A percentile compares a stretch with the other conserved stretches of the same genome.
Evolutionary conservation across 163 green algal genomes (phyloP).

Genomic region (Volvox carteri): DNA sequence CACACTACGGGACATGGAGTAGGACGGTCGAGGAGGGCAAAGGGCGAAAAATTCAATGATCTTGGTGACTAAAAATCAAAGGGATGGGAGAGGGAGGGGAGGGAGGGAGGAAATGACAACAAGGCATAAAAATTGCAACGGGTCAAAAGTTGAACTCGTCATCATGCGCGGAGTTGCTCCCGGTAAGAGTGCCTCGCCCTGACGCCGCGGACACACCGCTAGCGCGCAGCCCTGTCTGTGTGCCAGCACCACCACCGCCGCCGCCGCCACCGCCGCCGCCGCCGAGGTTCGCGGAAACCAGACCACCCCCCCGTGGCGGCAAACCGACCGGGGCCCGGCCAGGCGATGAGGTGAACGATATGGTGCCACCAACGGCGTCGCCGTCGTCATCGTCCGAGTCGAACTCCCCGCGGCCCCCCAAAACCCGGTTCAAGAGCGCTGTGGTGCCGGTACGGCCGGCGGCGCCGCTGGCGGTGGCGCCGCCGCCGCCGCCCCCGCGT

Average conservation of each 20-base stretch:
- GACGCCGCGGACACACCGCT: neutral
- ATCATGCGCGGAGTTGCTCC: neutral
- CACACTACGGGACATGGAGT: too few relatives aligned
- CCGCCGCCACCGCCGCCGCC: neutral
- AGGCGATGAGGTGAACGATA: neutral
- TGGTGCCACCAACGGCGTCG: neutral
- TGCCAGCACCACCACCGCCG: neutral
- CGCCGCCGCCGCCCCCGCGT: neutral
- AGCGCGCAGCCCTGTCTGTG: neutral
- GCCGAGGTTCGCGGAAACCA: neutral
- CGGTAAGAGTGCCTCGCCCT: neutral
- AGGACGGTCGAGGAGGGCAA: too few relatives aligned
- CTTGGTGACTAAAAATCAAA: too few relatives aligned
- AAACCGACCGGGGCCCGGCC: neutral
- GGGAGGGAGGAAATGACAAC: too few relatives aligned
- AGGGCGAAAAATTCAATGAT: too few relatives aligned
- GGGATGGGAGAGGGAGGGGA: too few relatives aligned
- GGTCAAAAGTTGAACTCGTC: constrained; percentile 50
- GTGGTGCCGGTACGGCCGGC: neutral
- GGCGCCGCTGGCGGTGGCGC: neutral
- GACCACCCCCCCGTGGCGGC: neutral
- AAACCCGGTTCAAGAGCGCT: neutral
- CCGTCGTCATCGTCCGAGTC: constrained; percentile 39
- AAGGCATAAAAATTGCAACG: too few relatives aligned
- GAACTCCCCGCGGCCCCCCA: constrained; percentile 12